phyloP scores from a whole-genome alignment of 257 asterid genomes.

The Solanum arcanum region DNA sequence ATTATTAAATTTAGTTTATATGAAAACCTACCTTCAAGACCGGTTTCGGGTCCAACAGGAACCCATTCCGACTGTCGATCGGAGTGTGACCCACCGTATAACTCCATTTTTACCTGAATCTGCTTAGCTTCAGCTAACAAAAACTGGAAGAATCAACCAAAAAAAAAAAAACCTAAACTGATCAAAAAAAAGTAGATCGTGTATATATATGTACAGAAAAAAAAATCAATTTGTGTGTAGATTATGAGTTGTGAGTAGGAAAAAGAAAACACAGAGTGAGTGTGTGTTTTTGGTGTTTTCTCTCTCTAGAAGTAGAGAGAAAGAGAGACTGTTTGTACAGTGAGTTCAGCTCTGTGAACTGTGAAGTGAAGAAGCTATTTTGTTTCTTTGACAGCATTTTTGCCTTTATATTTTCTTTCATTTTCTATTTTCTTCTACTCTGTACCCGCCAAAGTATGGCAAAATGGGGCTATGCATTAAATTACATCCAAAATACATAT shows the following conservation, averaged over 20 bases:
- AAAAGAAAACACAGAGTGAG: background rate
- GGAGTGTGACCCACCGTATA: conserved; percentile 25
- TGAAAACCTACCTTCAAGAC: conserved; percentile 38
- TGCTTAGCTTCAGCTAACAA: background rate
- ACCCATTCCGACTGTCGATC: conserved; percentile 40
- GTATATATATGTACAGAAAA: background rate
- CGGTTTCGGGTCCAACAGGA: conserved; percentile 9
- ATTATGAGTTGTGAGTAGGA: background rate
- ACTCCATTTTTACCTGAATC: conserved; percentile 26
- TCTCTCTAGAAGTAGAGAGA: background rate
- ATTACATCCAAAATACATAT: background rate
- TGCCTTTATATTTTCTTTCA: background rate
- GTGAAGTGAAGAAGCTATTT: background rate
- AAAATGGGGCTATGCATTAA: background rate
- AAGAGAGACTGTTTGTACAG: background rate
- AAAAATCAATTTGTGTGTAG: background rate
- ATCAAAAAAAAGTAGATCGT: background rate
- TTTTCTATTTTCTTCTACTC: background rate
- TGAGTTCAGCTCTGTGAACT: background rate
- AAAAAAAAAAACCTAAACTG: background rate
- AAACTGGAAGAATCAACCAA: background rate
- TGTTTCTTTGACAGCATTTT: background rate
- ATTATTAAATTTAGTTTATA: background rate
- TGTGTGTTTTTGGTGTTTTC: background rate
- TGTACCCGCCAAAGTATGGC: background rate